These are phyloP conservation scores for Mortierella sp. DNA, from an alignment of 371 early-diverging fungal genomes.

Conservation along the genomic window DNA sequence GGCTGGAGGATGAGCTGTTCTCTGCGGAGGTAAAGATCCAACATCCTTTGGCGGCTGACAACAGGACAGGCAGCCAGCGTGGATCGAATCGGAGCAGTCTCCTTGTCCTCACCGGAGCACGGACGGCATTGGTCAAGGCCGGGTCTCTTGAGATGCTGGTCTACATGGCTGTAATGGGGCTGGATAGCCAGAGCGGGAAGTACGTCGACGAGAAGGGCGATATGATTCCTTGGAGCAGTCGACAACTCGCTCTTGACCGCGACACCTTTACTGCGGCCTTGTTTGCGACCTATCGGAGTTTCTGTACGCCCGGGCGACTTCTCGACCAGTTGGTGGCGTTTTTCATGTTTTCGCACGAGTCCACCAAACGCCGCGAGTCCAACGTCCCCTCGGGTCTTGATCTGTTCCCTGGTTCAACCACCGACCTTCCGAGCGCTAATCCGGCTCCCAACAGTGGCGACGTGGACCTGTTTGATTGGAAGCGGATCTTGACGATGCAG, in stretches of 20 bases:
- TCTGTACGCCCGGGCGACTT: constrained; percentile 61
- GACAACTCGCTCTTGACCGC: constrained; percentile 61
- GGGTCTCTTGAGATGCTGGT: constrained; percentile 67
- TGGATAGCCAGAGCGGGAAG: constrained; percentile 58
- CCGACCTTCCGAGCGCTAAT: not conserved
- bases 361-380: constrained; percentile 12
- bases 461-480: constrained; percentile 56
- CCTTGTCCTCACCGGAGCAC: constrained; percentile 15
- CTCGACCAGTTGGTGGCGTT: constrained; percentile 64
- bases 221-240: constrained; percentile 44
- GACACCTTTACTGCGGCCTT: constrained; percentile 63
- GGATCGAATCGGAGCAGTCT: constrained; percentile 25
- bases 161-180: constrained; percentile 67
- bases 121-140: constrained; percentile 62
- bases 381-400: constrained; percentile 30
- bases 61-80: not conserved
- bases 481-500: constrained; percentile 59
- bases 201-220: constrained; percentile 63
- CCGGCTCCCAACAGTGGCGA: not conserved
- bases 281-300: constrained; percentile 72
- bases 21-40: not conserved
- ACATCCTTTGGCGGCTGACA: constrained; percentile 1
- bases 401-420: constrained; percentile 16
- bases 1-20: constrained; percentile 15
- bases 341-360: constrained; percentile 60